Conservation (phyloP, 768 basidiomycete genomes). For the Tulasnella sp. region DNA sequence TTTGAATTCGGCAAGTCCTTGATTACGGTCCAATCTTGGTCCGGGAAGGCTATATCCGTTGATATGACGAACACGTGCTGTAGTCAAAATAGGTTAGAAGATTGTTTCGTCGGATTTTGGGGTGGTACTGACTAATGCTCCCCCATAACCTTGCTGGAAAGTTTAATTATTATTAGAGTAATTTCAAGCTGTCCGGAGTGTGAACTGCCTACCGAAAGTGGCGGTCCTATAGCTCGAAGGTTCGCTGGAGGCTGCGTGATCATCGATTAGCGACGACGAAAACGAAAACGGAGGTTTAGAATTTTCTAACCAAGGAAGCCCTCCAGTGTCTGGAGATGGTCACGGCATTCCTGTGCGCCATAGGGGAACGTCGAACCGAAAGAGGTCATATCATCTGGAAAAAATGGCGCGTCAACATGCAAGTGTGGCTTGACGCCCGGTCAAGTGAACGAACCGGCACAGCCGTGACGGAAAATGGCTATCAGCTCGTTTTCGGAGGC, state of each 20-base stretch:
- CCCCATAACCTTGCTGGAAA: neutral
- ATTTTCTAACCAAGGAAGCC: neutral
- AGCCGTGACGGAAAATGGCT: neutral
- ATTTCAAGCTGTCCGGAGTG: too few relatives aligned
- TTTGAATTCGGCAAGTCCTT: neutral
- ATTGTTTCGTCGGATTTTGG: neutral
- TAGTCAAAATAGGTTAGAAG: neutral
- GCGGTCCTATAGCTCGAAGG: neutral
- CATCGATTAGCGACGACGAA: neutral
- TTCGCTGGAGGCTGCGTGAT: neutral
- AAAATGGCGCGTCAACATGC: neutral
- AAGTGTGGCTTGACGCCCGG: too few relatives aligned
- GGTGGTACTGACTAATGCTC: neutral
- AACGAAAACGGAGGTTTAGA: too few relatives aligned
- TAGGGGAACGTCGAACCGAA: neutral
- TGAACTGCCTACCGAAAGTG: neutral
- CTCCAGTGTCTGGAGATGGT: neutral
- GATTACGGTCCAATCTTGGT: neutral
- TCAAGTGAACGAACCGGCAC: neutral
- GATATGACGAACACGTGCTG: neutral
- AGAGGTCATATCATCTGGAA: slow-evolving; percentile 1
- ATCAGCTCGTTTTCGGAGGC: neutral
- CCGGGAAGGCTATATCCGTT: neutral
- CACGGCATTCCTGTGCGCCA: neutral
- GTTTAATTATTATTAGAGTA: neutral